Evolutionary conservation across 331 rosid species (phyloP), one percentile per base, ranked within the genome.

Genomic region (Malus hybrid): DNA sequence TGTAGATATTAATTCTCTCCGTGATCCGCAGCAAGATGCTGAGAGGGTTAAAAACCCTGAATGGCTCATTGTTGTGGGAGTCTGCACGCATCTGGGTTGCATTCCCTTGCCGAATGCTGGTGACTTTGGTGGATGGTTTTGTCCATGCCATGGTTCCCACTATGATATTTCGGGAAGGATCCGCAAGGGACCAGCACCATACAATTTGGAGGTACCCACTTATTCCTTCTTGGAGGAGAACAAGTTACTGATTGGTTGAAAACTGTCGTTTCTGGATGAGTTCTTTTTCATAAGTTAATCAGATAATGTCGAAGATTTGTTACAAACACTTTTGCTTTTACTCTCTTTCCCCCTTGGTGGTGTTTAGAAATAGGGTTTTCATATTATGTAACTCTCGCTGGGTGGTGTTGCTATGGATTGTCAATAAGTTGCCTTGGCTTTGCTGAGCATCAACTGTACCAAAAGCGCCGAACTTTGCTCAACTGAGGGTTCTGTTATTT

Each of bases 141-240:
- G 88, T 77, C 88, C 88, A 7, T 85, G 88, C 82, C 88, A 85
- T 39, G 88, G 88, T 19, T 85, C 88, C 42, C 88, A 85, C 32
- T 85, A 85, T 55, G 88, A 85, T 46, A 39, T 79, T 48, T 85
- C 88, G 6, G 88, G 88, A 34, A 76, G 88, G 80, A 78, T 84
- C 68, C 83, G 88, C 58, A 84, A 84, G 79, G 88, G 88, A 12
- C 86, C 88, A 13, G 88, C 88, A 58, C 88, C 88, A 10, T 82
- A 82, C 84, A 85, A 82, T 62, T 53, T 85, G 78, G 88, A 82
- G 86, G 88, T 85, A 76, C 88, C 88, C 36, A 73, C 84, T 13
- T 82, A 82, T 69, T 26, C 68, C 62, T 85, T 85, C 76, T 73
- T 85, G 82, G 75, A 56, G 1, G 86, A 66, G 15, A 76, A 74